Evolutionary conservation across 2,329 filamentous ascomycete genomes (phyloP).

Genomic region (Fusarium napiforme): DNA sequence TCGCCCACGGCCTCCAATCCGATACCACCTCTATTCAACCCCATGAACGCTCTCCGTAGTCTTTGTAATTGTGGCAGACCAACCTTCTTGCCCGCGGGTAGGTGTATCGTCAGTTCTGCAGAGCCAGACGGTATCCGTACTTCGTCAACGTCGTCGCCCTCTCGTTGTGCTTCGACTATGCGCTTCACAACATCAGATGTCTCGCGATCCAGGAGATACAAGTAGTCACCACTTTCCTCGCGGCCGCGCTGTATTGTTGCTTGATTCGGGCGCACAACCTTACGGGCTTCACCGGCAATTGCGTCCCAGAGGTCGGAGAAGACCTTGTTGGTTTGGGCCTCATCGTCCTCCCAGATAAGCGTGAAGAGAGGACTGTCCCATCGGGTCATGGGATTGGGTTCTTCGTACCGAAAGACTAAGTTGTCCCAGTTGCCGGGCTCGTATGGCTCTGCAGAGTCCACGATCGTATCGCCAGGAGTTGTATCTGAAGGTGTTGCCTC

Average conservation of each 20-base stretch:
- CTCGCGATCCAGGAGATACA: constrained; percentile 82
- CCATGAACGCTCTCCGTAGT: constrained; percentile 80
- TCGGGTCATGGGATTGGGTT: constrained; percentile 84
- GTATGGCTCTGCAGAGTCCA: constrained; percentile 56
- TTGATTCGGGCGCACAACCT: constrained; percentile 77
- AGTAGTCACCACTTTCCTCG: constrained; percentile 76
- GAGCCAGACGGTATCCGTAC: constrained; percentile 59
- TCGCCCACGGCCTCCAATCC: constrained; percentile 66
- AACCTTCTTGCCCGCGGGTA: constrained; percentile 71
- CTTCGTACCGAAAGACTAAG: constrained; percentile 83
- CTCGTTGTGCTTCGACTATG: constrained; percentile 75
- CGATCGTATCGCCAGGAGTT: neutral
- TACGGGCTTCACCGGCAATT: constrained; percentile 70
- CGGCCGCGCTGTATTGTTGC: constrained; percentile 74
- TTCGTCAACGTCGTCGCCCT: constrained; percentile 70
- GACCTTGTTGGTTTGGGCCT: constrained; percentile 63
- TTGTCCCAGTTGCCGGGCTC: constrained; percentile 76
- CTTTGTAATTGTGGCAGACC: constrained; percentile 82
- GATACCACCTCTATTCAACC: constrained; percentile 77
- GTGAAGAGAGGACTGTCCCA: constrained; percentile 89
- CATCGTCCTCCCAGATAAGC: constrained; percentile 78
- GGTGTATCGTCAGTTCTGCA: constrained; percentile 65
- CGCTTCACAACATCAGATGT: constrained; percentile 80
- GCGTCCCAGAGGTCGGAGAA: constrained; percentile 80
- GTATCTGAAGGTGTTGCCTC: neutral